Evolutionary conservation across 2,329 filamentous ascomycete species (phyloP).

Genomic region (Didymella pinodella): DNA sequence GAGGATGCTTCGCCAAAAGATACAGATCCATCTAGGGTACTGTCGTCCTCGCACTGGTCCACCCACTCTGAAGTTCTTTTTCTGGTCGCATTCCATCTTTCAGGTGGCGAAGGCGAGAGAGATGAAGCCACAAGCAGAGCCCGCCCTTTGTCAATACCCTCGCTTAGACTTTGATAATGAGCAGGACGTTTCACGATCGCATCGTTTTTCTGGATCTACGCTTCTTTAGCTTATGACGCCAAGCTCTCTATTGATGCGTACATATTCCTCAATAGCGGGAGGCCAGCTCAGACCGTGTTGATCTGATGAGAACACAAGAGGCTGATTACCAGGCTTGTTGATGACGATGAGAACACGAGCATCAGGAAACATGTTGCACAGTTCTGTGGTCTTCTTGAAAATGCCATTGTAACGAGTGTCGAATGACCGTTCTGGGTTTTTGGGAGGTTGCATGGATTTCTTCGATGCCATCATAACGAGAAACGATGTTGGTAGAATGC

Average conservation of each 20-base stretch:
- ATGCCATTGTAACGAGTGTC: slow-evolving; percentile 1
- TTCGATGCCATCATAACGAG: not conserved
- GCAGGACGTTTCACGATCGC: slow-evolving; percentile 1
- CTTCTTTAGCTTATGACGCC: no score
- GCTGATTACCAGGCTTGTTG: not conserved
- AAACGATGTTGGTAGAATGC: no score
- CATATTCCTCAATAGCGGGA: not conserved
- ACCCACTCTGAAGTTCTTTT: not conserved
- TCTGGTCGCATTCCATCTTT: not conserved
- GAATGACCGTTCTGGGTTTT: not conserved
- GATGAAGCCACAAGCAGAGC: not conserved
- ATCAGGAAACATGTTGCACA: not conserved
- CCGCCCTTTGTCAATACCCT: not conserved
- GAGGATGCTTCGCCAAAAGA: not conserved
- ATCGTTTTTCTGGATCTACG: not conserved
- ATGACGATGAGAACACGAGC: not conserved
- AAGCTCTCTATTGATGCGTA: not conserved
- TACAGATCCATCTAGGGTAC: not conserved
- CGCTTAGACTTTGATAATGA: not conserved
- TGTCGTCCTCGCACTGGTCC: not conserved
- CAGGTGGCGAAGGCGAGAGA: not conserved
- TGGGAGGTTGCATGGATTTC: slow-evolving; percentile 1
- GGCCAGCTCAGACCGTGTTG: not conserved
- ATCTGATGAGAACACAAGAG: slow-evolving; percentile 4
- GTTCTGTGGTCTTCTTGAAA: not conserved